Percentiles rank a stretch among this genome's conserved stretches.
Evolutionary conservation across 305 asterid genomes (phyloP).

Genomic region (Solanum hybrid): DNA sequence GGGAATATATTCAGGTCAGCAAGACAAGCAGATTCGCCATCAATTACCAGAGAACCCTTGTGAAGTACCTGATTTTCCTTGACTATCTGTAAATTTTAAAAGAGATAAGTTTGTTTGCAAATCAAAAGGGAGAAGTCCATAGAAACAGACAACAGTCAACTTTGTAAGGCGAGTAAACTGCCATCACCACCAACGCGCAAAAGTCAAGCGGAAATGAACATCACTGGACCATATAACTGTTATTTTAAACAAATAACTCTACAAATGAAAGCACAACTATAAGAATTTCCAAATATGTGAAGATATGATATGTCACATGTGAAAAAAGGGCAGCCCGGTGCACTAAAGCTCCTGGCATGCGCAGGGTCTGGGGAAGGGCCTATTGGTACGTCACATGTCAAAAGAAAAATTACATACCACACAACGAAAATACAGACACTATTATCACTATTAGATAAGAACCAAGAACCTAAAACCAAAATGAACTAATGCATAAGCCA

Average conservation of each 20-base stretch:
- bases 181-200: not conserved
- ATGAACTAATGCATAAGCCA: not conserved
- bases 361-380: not conserved
- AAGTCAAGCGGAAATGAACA: not conserved
- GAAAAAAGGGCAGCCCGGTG: not conserved
- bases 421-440: not conserved
- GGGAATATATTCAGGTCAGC: constrained; percentile 84
- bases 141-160: not conserved
- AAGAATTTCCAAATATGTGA: not conserved
- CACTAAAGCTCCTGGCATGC: not conserved
- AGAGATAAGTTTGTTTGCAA: not conserved
- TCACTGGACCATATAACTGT: not conserved
- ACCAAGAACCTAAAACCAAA: not conserved
- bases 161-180: not conserved
- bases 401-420: not conserved
- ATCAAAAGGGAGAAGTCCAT: not conserved
- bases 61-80: constrained; percentile 96
- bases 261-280: not conserved
- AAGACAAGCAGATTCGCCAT: constrained; percentile 69
- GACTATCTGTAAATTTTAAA: constrained; percentile 50
- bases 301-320: not conserved
- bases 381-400: not conserved
- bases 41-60: constrained; percentile 65
- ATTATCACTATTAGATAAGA: not conserved
- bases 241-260: not conserved